Conservation (phyloP, 305 asterid genomes). For the Fraxinus nigra region DNA sequence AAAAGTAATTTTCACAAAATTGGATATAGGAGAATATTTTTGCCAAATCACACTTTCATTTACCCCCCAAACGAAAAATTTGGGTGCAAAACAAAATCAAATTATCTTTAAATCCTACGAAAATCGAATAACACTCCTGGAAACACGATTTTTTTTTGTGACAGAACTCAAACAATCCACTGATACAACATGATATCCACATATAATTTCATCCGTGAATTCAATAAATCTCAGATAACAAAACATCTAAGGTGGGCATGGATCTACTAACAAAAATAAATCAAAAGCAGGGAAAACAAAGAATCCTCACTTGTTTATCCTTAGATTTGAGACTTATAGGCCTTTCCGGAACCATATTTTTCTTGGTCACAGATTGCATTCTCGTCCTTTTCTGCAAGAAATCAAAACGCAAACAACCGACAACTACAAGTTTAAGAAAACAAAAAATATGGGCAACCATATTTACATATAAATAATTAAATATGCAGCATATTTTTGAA, state of each 20-base stretch:
- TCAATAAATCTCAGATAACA: conserved; percentile 11
- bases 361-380: conserved; percentile 33
- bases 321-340: conserved; percentile 46
- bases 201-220: not conserved
- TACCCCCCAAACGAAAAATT: not conserved
- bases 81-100: not conserved
- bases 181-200: not conserved
- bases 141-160: not conserved
- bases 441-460: not conserved
- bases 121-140: not conserved
- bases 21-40: not conserved
- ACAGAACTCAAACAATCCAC: conserved; percentile 8
- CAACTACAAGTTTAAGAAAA: not conserved
- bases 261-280: conserved; percentile 18
- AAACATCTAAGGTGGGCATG: not conserved
- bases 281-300: not conserved
- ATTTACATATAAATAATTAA: not conserved
- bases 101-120: conserved; percentile 5
- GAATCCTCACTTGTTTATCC: conserved; percentile 39
- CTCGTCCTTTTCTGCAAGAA: conserved; percentile 35
- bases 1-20: conserved; percentile 4
- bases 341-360: conserved; percentile 33
- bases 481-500: not conserved
- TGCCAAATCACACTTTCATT: not conserved
- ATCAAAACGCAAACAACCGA: not conserved